Conservation (phyloP, 2,329 filamentous ascomycete species). For the Trichoderma pleuroti region DNA sequence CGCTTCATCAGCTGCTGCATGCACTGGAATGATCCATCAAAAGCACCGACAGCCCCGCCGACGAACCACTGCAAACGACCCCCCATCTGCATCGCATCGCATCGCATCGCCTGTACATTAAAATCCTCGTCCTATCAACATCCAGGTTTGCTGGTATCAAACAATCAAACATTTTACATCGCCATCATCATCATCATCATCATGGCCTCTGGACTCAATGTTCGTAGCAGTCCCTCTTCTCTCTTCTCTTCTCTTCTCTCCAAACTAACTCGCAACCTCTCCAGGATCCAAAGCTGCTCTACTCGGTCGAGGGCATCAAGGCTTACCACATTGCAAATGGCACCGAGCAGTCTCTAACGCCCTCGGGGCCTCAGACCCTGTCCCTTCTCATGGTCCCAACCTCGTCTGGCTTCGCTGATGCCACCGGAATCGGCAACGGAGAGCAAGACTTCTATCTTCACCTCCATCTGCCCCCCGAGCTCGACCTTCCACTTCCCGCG, state of each 20-base stretch:
- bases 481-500: constrained; percentile 88
- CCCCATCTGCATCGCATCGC: not conserved
- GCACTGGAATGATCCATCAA: not conserved
- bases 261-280: not conserved
- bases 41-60: not conserved
- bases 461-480: constrained; percentile 87
- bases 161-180: too few species aligned
- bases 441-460: constrained; percentile 97
- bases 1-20: not conserved
- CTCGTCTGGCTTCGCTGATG: constrained; percentile 64
- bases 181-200: not conserved
- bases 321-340: constrained; percentile 91
- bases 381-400: constrained; percentile 96
- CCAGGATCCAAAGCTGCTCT: constrained; percentile 61
- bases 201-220: constrained; percentile 19
- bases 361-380: constrained; percentile 82
- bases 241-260: too few species aligned
- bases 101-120: not conserved
- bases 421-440: constrained; percentile 50
- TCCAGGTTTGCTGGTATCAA: not conserved
- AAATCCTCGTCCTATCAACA: not conserved
- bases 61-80: not conserved
- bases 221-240: not conserved
- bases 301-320: constrained; percentile 77
- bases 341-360: constrained; percentile 76